Base-by-base conservation (phyloP, 805 yeast species). In the Hemisphaericaspora nanyangensis region DNA sequence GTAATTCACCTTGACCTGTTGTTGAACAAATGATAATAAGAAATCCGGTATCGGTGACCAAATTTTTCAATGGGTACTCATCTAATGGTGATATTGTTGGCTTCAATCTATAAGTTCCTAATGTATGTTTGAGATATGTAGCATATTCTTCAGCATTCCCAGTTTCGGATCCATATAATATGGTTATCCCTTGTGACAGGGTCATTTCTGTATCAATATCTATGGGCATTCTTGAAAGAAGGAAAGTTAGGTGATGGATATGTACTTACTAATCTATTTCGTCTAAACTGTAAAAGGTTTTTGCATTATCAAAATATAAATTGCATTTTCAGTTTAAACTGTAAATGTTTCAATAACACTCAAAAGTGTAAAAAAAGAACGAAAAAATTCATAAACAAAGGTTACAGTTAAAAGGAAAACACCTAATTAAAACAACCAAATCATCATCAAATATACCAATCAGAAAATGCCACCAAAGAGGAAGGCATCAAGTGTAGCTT, bases 1-100 rank as follows among this genome's bases (percentile, higher is more conserved):
- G 98, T 25, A 91, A 60, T 45, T 85, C 96, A 19, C 99, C 99
- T 60, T 91, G 97, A 6, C 99, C 98, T 1, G 95, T 84, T 0
- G 99, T 91, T 1, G 96, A 81, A 55, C 95, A 85, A 3, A 91
- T 56, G 0, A 82, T 69, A 17, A 81, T 66, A 37, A 78, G 65
- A 20, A 61, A 60, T 6, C 63, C 51, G 12, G 79, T 71, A 8
- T 64, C 60, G 3, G 77, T 68, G 5, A 76, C 63, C 35, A 86
- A 61, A 39, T 68, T 68, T 47, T 70, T 73, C 31, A 82, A 58
- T 42, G 80, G 76, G 52, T 77, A 78, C 31, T 78, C 81, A 48
- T 85, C 85, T 45, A 87, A 55, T 0, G 83, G 57, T 7, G 70
- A 61, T 4, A 83, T 62, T 1, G 45, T 61, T 12, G 81, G 76